Conservation (phyloP, 805 yeast genomes). For the Myxozyma neotropica region DNA sequence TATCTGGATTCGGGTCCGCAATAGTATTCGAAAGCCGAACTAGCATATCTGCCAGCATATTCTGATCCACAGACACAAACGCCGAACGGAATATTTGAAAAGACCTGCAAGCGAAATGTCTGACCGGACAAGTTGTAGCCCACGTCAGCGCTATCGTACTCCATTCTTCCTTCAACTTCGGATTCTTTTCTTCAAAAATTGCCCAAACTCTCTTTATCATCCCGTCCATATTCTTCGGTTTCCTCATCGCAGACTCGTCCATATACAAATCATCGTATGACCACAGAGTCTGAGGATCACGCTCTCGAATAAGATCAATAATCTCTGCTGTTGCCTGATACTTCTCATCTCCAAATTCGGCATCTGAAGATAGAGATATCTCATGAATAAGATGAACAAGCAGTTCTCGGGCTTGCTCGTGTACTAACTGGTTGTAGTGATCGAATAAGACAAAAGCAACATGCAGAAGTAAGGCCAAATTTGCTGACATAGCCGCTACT, state of each 20-base stretch:
- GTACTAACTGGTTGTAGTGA: conserved; percentile 81
- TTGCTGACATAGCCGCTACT: conserved; percentile 59
- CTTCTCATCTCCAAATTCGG: conserved; percentile 40
- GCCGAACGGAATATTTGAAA: conserved; percentile 89
- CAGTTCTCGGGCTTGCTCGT: conserved; percentile 78
- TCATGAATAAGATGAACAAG: conserved; percentile 72
- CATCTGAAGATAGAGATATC: conserved; percentile 53
- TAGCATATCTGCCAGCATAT: conserved; percentile 90
- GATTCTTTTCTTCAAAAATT: conserved; percentile 51
- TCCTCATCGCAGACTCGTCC: conserved; percentile 75
- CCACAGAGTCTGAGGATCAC: conserved; percentile 66
- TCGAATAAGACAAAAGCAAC: conserved; percentile 79
- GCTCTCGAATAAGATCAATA: conserved; percentile 58
- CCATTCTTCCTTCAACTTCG: conserved; percentile 77
- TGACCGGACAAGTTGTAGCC: conserved; percentile 97
- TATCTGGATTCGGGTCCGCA: conserved; percentile 83
- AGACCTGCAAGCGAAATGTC: conserved; percentile 95
- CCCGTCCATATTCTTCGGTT: conserved; percentile 82
- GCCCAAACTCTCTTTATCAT: conserved; percentile 65
- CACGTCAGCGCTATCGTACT: conserved; percentile 77
- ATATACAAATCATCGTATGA: conserved; percentile 79
- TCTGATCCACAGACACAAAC: conserved; percentile 76
- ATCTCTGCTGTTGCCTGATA: conserved; percentile 50
- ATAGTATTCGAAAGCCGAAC: conserved; percentile 91
- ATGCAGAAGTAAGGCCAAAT: conserved; percentile 75